A percentile compares a stretch with the other conserved stretches of the same genome.
Evolutionary conservation across 495 filamentous ascomycete genomes (phyloP).

Genomic region (Talaromyces ruber): DNA sequence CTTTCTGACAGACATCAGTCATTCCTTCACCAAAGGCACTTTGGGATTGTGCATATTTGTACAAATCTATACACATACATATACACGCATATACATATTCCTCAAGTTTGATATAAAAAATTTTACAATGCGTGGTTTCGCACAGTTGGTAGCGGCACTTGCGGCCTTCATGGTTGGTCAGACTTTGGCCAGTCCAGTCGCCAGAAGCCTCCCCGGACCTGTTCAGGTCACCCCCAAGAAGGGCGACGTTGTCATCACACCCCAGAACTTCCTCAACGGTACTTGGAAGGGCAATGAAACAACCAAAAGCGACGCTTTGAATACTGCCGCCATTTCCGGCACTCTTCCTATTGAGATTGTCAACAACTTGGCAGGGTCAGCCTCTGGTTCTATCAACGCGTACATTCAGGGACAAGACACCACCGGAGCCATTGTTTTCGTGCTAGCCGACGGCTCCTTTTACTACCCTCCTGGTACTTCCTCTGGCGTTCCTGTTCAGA

Average conservation of each 20-base stretch:
- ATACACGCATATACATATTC: not conserved
- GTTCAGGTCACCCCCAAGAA: not conserved
- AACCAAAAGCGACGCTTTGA: not conserved
- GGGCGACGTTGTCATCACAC: not conserved
- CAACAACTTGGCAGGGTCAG: constrained; percentile 25
- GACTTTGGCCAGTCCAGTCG: constrained; percentile 1
- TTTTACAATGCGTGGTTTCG: not conserved
- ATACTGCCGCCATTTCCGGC: not conserved
- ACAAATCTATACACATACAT: not conserved
- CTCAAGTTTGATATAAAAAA: not conserved
- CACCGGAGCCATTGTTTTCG: constrained; percentile 20
- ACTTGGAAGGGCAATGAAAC: not conserved
- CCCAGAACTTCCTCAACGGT: constrained; percentile 5
- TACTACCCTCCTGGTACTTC: constrained; percentile 22
- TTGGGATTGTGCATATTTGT: not conserved
- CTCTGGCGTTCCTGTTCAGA: constrained; percentile 16
- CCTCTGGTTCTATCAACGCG: constrained; percentile 21
- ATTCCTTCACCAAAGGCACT: not conserved
- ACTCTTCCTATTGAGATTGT: constrained; percentile 15
- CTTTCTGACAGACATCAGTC: not conserved
- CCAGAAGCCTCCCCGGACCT: not conserved
- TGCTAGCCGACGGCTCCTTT: constrained; percentile 25
- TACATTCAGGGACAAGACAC: constrained; percentile 30
- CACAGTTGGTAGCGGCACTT: constrained; percentile 1
- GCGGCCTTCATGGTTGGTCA: constrained; percentile 3